Conservation (phyloP, 805 yeast species). For the Zygosaccharomyces pseudorouxii region DNA sequence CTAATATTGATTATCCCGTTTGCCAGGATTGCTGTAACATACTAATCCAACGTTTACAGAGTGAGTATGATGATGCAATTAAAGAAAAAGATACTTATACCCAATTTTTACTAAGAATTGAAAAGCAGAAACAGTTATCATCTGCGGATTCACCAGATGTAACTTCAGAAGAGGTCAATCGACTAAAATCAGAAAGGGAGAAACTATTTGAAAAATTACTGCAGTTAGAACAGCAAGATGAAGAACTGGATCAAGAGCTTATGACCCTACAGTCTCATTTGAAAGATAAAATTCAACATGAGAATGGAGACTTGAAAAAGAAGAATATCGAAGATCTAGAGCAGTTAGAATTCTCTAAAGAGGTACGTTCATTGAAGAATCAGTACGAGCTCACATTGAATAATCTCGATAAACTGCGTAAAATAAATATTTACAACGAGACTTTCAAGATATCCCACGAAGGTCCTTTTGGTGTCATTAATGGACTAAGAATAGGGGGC, state of each 20-base stretch:
- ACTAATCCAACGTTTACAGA: conserved; percentile 58
- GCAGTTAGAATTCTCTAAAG: conserved; percentile 45
- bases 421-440: conserved; percentile 76
- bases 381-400: conserved; percentile 57
- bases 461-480: conserved; percentile 82
- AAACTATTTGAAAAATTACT: conserved; percentile 18
- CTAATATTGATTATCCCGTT: conserved; percentile 79
- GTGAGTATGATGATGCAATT: conserved; percentile 65
- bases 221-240: conserved; percentile 37
- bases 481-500: conserved; percentile 77
- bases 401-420: conserved; percentile 65
- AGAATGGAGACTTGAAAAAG: conserved; percentile 40
- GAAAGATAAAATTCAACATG: conserved; percentile 42
- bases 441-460: conserved; percentile 80
- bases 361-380: conserved; percentile 58
- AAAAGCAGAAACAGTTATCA: conserved; percentile 46
- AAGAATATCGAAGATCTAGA: conserved; percentile 57
- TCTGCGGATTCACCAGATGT: conserved; percentile 17
- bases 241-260: conserved; percentile 41
- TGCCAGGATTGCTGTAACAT: conserved; percentile 79
- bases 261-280: conserved; percentile 47
- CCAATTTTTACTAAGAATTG: conserved; percentile 64
- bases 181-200: conserved; percentile 26
- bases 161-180: conserved; percentile 16
- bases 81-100: conserved; percentile 76